Evolutionary conservation across 352 stramenopile genomes (phyloP), one percentile per base, ranked within the genome.

Genomic region (Phytopythium sindhum): DNA sequence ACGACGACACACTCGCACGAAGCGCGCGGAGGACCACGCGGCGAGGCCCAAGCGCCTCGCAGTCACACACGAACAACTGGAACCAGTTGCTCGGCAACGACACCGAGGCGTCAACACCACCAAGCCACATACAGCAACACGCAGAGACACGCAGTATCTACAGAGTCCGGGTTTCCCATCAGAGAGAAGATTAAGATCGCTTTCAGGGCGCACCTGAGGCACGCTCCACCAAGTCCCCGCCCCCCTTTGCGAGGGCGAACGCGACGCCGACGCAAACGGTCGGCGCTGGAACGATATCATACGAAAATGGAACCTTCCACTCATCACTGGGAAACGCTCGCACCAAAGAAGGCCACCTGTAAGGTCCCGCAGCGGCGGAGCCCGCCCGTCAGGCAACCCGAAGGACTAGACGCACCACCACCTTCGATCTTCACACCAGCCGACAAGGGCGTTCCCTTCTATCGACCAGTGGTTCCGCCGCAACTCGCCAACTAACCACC

Each of bases 171-270:
- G 48, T 37, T 55, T 55, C 80, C 77, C 80, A 64, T 91, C 83
- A 74, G 83, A 73, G 82, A 91, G 83, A 91, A 91, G 83, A 91
- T 91, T 41, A 45, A 56, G 29, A 21, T 28, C 61, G 66, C 74
- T 80, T 75, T 91, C 83, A 91, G 75, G 75, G 72, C 74, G 72
- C 55, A 69, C 80, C 83, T 91, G 72, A 90, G 83, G 81, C 68
- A 66, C 75, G 71, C 80, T 91, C 82, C 75, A 83, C 72, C 56
- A 74, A 64, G 37, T 57, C 66, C 28, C 8, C 31, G 56, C 45
- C 72, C 12, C 3, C n/a, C n/a, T n/a, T n/a, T n/a, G n/a, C 17
- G 50, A n/a, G 14, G 31, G 21, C 29, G 11, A 47, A 41, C 4
- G 48, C 6, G 52, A 58, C 52, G 52, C 52, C 52, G 52, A 45